Evolutionary conservation across 2,329 filamentous ascomycete species (phyloP).

Genomic region (Mycosphaerella arachidis): DNA sequence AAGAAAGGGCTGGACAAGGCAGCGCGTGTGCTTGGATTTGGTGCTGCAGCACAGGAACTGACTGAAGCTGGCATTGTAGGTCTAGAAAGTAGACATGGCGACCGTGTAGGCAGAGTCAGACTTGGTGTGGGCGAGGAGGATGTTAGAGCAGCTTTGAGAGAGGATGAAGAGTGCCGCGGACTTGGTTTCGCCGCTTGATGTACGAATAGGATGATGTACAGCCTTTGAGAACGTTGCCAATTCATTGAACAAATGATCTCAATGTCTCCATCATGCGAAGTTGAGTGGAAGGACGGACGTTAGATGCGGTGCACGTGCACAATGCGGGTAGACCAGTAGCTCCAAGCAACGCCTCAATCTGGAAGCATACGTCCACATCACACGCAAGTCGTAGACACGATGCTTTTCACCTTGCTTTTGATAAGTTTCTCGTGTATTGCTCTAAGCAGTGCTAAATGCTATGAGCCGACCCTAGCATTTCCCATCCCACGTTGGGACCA

Average conservation of each 20-base stretch:
- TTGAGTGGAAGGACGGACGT: too few species aligned
- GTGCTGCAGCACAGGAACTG: constrained; percentile 72
- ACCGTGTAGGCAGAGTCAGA: constrained; percentile 81
- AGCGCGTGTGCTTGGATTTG: constrained; percentile 56
- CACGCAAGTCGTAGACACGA: not conserved
- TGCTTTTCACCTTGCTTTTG: not conserved
- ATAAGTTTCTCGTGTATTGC: not conserved
- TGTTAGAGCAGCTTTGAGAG: constrained; percentile 77
- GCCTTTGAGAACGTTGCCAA: too few species aligned
- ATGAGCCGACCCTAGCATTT: constrained; percentile 37
- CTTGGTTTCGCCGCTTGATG: constrained; percentile 56
- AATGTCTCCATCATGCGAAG: too few species aligned
- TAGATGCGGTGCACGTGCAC: too few species aligned
- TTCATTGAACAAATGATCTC: too few species aligned
- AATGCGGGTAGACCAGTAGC: not conserved
- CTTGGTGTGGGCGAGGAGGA: constrained; percentile 87
- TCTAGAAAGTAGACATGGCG: constrained; percentile 70
- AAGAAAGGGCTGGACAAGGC: constrained; percentile 32
- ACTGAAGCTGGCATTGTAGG: constrained; percentile 84
- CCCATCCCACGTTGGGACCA: constrained; percentile 32
- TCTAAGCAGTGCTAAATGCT: constrained; percentile 25
- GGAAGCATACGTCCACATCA: not conserved
- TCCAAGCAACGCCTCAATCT: not conserved
- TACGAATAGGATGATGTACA: not conserved
- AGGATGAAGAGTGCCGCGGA: constrained; percentile 80